Evolutionary conservation across 2,329 filamentous ascomycete genomes (phyloP), one percentile per base, ranked within the genome.

Genomic region (Colletotrichum incanum): DNA sequence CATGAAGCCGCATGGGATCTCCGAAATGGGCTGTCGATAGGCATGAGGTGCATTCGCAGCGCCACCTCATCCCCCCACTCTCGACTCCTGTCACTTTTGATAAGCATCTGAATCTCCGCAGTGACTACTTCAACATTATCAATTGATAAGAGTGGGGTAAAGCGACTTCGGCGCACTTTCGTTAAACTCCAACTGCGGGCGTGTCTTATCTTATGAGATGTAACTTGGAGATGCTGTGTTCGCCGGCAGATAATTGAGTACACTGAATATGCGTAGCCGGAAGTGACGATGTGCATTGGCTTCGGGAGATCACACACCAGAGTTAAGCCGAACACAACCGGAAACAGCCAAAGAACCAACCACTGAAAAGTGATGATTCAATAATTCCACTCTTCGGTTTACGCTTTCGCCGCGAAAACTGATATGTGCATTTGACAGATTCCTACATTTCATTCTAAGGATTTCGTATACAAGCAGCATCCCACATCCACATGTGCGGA

Each of bases 71-170:
- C 2, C 67, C 67, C 68, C 68, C 68, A 71, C 68, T 37, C 20
- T 61, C 43, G 26, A 61, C 12, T 61, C 28, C 41, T 12, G 56
- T 49, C 55, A 56, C 47, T 56, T 26, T 26, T 56, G 68, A 71
- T 71, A 67, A 67, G 64, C 45, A 12, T 6, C 2, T 11, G 12
- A 5, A 20, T 56, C n/a, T 55, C 28, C 55, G 56, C 68, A 41
- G 56, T 31, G 11, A 61, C 55, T 26, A 49, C 55, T 11, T 31
- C 39, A 26, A 18, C 16, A 41, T 34, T 31, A n/a, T 47, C 54
- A 39, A 31, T 31, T 67, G 68, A 71, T 67, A 67, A 56, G 68
- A 67, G 68, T 55, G 68, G 68, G 56, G 68, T 61, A 62, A 28
- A 11, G 55, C 55, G 55, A 61, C 47, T 20, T 34, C 23, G 55